Percentiles rank a stretch among this genome's conserved stretches.
Conservation (phyloP, 441 rosid species). For the Eruca vesicaria region DNA sequence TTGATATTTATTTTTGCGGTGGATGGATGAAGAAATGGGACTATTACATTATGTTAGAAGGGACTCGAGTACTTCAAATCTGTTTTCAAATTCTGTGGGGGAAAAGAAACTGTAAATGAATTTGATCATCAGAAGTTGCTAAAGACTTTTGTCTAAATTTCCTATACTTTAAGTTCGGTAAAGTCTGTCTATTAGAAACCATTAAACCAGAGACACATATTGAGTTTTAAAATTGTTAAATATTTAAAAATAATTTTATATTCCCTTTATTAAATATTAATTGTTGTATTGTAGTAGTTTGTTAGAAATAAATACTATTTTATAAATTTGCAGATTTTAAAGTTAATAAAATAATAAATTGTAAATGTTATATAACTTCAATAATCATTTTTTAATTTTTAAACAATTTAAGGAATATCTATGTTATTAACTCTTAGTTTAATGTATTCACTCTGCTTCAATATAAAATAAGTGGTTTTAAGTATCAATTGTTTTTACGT, state of each 20-base stretch:
- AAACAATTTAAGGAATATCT: neutral
- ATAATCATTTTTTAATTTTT: neutral
- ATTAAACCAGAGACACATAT: neutral
- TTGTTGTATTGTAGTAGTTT: neutral
- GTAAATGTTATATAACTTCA: neutral
- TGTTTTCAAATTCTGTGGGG: neutral
- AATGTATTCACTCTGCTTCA: neutral
- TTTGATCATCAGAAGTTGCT: neutral
- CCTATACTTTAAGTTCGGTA: neutral
- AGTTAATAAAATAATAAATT: neutral
- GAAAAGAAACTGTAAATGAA: neutral
- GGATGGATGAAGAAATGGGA: conserved; percentile 6
- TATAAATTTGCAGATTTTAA: no score
- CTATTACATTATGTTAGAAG: conserved; percentile 10
- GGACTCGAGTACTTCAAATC: neutral
- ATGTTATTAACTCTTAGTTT: neutral
- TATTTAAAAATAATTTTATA: neutral
- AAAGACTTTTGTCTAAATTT: neutral
- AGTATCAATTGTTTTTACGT: neutral
- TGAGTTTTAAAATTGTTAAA: neutral
- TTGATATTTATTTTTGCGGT: neutral
- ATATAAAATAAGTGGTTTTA: neutral
- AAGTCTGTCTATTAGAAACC: neutral
- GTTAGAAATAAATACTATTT: neutral
- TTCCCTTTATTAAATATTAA: neutral